These are phyloP conservation scores for Trichosporon faecale DNA, from an alignment of 1,284 basidiomycete species.

Conservation along the genomic window DNA sequence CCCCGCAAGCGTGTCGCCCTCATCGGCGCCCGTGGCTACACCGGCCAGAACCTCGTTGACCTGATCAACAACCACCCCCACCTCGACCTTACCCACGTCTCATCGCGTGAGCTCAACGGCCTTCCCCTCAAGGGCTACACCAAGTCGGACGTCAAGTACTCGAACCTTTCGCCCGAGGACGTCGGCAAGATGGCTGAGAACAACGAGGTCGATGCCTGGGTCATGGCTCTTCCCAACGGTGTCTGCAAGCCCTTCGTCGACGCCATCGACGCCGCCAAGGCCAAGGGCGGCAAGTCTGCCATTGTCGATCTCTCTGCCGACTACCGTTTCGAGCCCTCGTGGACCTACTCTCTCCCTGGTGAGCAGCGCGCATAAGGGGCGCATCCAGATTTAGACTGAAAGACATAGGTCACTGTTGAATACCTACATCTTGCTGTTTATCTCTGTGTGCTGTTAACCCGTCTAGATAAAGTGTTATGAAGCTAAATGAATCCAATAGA, in stretches of 20 bases:
- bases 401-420: neutral
- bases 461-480: slow-evolving; percentile 22
- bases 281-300: slow-evolving; percentile 61
- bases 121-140: slow-evolving; percentile 75
- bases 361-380: slow-evolving; percentile 30
- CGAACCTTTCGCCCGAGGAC: slow-evolving; percentile 71
- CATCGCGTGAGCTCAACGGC: slow-evolving; percentile 90
- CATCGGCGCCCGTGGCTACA: slow-evolving; percentile 91
- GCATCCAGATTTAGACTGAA: neutral
- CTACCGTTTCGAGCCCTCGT: slow-evolving; percentile 87
- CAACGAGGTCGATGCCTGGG: slow-evolving; percentile 89
- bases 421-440: slow-evolving; percentile 7
- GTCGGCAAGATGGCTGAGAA: slow-evolving; percentile 82
- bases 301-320: slow-evolving; percentile 93
- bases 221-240: slow-evolving; percentile 97
- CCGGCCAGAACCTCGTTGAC: slow-evolving; percentile 84
- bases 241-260: slow-evolving; percentile 97
- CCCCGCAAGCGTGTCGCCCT: slow-evolving; percentile 82
- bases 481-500: slow-evolving; percentile 59
- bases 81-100: slow-evolving; percentile 87
- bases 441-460: slow-evolving; percentile 7
- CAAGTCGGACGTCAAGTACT: slow-evolving; percentile 71
- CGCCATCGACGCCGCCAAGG: slow-evolving; percentile 73
- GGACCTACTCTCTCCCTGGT: slow-evolving; percentile 99
- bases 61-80: slow-evolving; percentile 82